Base-by-base conservation (phyloP, 2,329 filamentous ascomycete species). In the Calonectria pauciramosa region DNA sequence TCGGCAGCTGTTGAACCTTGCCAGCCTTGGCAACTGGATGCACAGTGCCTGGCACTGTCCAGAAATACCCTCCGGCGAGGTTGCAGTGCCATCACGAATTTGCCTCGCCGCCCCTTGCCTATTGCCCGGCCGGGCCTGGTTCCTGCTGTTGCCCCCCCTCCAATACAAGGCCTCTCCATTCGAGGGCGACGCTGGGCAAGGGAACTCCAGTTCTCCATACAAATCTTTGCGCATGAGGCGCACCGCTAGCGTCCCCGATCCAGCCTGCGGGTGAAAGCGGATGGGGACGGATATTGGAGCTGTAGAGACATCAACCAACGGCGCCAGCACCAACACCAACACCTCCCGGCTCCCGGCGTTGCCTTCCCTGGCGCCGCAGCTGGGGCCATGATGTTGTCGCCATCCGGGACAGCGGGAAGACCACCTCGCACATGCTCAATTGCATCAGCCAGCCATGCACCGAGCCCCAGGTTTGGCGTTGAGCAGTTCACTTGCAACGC, bases 1-100 rank as follows among this genome's bases (percentile, higher is more conserved):
- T 81, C 80, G 79, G 76, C 79, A 81, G 63, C 79, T 80, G 75
- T 63, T 76, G 73, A 79, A 78, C 73, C 65, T 75, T 77, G 47
- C 71, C 71, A 75, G 70, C 74, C 77, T 81, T 79, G 79, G 79
- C 77, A 75, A 76, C 70, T 32, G 30, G 28, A 14, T 16, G 66
- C 59, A 79, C 77, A 38, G 77, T 81, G 70, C 69, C 41, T 56
- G 65, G 32, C 77, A 76, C 79, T 38, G 79, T 70, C 26, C 51
- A 18, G 28, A 56, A 72, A 76, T 73, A 36, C 70, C 68, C 75
- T 76, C 68, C 75, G 64, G 69, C 64, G 75, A 74, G 63, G 70
- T 72, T 69, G 71, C 71, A 75, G 51, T 64, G 52, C 30, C 20
- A 36, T 64, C 41, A 30, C 68, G 49, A 49, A 66, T 70, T 74